A percentile compares a stretch with the other conserved stretches of the same genome.
These are phyloP conservation scores for Aspergillus japonicus DNA, from an alignment of 2,329 filamentous ascomycete species.

Conservation along the genomic window DNA sequence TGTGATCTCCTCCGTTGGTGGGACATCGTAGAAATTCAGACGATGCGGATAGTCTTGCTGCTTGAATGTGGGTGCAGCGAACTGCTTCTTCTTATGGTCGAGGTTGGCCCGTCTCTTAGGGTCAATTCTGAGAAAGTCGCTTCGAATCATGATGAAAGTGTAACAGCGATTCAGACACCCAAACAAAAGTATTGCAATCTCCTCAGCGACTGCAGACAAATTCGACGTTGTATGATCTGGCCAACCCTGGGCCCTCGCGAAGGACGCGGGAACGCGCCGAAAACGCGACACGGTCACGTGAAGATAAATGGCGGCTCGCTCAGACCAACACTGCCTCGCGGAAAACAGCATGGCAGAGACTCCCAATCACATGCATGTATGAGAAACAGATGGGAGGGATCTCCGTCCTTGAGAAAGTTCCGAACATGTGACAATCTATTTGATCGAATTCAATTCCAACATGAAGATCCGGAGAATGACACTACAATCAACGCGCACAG, in stretches of 20 bases:
- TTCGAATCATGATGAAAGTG: constrained; percentile 42
- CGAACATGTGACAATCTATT: too few species aligned
- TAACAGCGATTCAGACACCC: not conserved
- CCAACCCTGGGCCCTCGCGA: not conserved
- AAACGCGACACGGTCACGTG: constrained; percentile 3
- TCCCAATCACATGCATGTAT: not conserved
- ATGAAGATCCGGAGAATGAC: too few species aligned
- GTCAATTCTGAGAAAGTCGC: constrained; percentile 46
- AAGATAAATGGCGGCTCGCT: not conserved
- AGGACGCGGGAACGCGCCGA: constrained; percentile 5
- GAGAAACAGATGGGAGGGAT: not conserved
- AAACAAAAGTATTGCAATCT: constrained; percentile 3
- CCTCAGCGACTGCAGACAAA: not conserved
- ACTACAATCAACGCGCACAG: too few species aligned
- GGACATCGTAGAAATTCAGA: constrained; percentile 85
- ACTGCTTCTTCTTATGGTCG: constrained; percentile 83
- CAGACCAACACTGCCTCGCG: not conserved
- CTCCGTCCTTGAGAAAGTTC: too few species aligned
- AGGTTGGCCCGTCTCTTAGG: constrained; percentile 74
- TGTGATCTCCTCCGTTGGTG: constrained; percentile 90
- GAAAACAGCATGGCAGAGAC: constrained; percentile 16
- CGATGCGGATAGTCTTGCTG: constrained; percentile 78
- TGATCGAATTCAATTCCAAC: too few species aligned
- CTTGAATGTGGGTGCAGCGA: constrained; percentile 73
- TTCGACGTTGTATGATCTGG: not conserved